Evolutionary conservation across 2,329 filamentous ascomycete genomes (phyloP).

Genomic region (Fonsecaea nubica): DNA sequence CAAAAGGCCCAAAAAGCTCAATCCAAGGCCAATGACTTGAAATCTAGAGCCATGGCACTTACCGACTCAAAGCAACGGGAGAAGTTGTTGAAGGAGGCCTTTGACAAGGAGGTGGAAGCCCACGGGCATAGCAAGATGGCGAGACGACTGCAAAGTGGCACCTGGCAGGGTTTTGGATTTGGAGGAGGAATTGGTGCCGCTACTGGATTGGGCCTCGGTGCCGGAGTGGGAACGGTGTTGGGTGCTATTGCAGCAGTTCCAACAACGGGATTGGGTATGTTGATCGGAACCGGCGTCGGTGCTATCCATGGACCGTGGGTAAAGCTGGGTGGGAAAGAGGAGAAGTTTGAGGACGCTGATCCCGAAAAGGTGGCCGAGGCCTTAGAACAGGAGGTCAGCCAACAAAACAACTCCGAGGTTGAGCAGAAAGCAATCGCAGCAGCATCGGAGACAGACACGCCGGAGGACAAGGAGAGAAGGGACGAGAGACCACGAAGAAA

Average conservation of each 20-base stretch:
- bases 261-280: slow-evolving; percentile 30
- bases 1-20: slow-evolving; percentile 35
- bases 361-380: slow-evolving; percentile 30
- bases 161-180: slow-evolving; percentile 33
- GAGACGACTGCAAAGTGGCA: slow-evolving; percentile 31
- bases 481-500: slow-evolving; percentile 28
- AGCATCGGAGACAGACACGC: not conserved
- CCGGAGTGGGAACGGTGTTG: slow-evolving; percentile 30
- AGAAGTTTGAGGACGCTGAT: slow-evolving; percentile 34
- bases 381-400: slow-evolving; percentile 26
- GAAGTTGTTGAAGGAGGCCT: slow-evolving; percentile 32
- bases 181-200: slow-evolving; percentile 35
- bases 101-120: slow-evolving; percentile 35
- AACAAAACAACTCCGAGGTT: not conserved
- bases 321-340: slow-evolving; percentile 33
- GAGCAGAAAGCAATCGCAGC: not conserved
- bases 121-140: slow-evolving; percentile 36
- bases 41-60: slow-evolving; percentile 31
- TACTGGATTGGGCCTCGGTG: slow-evolving; percentile 30
- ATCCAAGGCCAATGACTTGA: slow-evolving; percentile 30
- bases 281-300: slow-evolving; percentile 30
- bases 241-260: slow-evolving; percentile 30
- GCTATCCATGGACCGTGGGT: slow-evolving; percentile 34
- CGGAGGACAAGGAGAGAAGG: not conserved
- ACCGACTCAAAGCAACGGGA: slow-evolving; percentile 31